Base-by-base conservation (phyloP, 208 protist species). In the Tritrichomonas foetus region DNA sequence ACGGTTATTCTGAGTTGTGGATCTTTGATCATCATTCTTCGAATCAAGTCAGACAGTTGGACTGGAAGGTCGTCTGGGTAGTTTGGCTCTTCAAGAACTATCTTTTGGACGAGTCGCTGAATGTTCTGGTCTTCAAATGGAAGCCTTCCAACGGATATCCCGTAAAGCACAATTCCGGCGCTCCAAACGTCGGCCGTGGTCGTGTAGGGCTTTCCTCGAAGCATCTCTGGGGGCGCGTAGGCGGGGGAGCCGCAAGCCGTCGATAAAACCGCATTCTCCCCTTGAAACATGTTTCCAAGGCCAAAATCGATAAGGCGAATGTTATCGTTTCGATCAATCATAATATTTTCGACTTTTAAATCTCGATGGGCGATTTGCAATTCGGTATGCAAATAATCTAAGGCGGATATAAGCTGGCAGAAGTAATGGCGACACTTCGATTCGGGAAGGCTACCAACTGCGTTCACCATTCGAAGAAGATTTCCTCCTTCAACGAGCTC, bases 221-320 rank as follows among this genome's bases (percentile, higher is more conserved):
- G 55, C 36, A 93, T 49, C 55, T 94, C 94, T 16, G 94, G 94
- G 2, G 94, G 39, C 13, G 47, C 47, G 39, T 89, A 89, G 22
- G 47, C n/a, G n/a, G 30, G 20, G 33, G 78, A 61, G 2, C 41
- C 78, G 57, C 41, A 53, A n/a, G 20, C 27, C 20, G 47, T 57
- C 20, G 44, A 27, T 36, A 57, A 57, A 61, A 39, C 14, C 14
- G 14, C n/a, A 39, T 57, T 47, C 39, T 16, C 41, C 16, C n/a
- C 8, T 89, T 53, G 47, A 57, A 89, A 57, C 39, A 27, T 53
- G 9, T 53, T 57, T 16, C 47, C 20, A 50, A 57, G 47, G 0
- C 93, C 93, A 93, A 95, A 95, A 41, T 95, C 94, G 36, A 55
- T 39, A 16, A 95, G 22, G 9, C 94, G 94, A 9, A 95, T 93